phyloP scores from a whole-genome alignment of 495 filamentous ascomycete species.

The Sphaerosporella brunnea region DNA sequence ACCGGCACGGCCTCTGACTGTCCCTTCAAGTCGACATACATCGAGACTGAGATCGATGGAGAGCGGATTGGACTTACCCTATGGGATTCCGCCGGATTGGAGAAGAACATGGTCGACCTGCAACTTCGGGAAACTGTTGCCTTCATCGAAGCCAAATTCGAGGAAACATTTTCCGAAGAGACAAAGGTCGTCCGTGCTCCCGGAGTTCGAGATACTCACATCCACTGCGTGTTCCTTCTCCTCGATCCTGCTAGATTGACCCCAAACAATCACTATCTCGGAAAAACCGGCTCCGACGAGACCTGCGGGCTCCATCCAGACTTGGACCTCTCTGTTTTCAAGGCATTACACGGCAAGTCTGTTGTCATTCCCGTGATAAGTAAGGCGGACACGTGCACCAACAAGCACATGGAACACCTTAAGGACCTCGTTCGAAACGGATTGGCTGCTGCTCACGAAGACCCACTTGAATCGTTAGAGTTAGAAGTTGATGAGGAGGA shows the following conservation, averaged over 20 bases:
- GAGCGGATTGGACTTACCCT: conserved; percentile 86
- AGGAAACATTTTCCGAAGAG: conserved; percentile 93
- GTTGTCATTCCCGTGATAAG: conserved; percentile 90
- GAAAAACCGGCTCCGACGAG: conserved; percentile 28
- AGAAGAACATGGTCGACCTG: conserved; percentile 83
- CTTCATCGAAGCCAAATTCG: conserved; percentile 94
- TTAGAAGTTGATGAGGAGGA: conserved; percentile 56
- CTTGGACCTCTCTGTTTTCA: conserved; percentile 77
- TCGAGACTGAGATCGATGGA: conserved; percentile 86
- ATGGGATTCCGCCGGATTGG: conserved; percentile 88
- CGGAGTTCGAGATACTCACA: conserved; percentile 86
- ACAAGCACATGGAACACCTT: conserved; percentile 78
- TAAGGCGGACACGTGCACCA: conserved; percentile 92
- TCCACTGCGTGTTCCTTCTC: conserved; percentile 86
- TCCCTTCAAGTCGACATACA: conserved; percentile 37
- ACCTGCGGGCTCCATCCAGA: conserved; percentile 70
- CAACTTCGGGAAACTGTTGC: conserved; percentile 78
- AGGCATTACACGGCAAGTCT: conserved; percentile 80
- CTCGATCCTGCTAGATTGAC: conserved; percentile 75
- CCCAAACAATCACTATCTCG: conserved; percentile 32
- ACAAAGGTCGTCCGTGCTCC: conserved; percentile 91
- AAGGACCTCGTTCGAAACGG: conserved; percentile 82
- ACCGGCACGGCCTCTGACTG: conserved; percentile 33
- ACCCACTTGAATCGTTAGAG: conserved; percentile 72
- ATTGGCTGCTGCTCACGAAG: conserved; percentile 67